Evolutionary conservation across 208 protist genomes (phyloP), one percentile per base, ranked within the genome.

Genomic region (Crithidia brevicula): DNA sequence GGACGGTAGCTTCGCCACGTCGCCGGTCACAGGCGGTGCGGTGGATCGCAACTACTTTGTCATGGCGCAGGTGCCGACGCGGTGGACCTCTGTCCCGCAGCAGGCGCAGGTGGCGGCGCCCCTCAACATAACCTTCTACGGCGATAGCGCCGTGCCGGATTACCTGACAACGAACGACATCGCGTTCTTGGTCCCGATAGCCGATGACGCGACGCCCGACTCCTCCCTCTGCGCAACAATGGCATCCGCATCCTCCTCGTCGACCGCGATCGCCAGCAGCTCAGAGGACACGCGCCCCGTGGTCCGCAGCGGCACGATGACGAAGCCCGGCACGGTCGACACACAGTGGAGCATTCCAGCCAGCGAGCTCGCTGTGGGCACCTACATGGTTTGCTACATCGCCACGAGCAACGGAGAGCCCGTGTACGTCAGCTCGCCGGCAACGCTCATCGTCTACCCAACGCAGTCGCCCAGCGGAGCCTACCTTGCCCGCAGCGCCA

Each of bases 361-460:
- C 16, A 47, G 47, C 23, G 45, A 36, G 40, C 68, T 85, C 2
- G 3, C 60, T 16, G 31, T 74, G 7, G 85, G 86, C 33, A 78
- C 33, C 36, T 97, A 92, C 74, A 72, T 86, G 38, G 85, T 95
- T 3, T 97, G 92, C 71, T 97, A 97, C 77, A 78, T 54, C 11
- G 72, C 85, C 3, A 52, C 42, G 9, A 63, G 45, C 1, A 94
- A 93, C 67, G 84, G 88, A 23, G 23, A 49, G 25, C 62, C 84
- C 46, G 56, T 95, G 20, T 88, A 88, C 62, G 88, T 97, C 2
- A 31, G 34, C 43, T 74, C 67, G 18, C 88, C 89, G 15, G 59
- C 61, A 6, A 62, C 67, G 30, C 72, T 96, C 47, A 77, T 60
- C 46, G 79, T 96, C 30, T 90, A 81, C 64, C 46, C 69, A 18